phyloP scores from a whole-genome alignment of 164 flowering plant species.

The Chimonanthus salicifolius region DNA sequence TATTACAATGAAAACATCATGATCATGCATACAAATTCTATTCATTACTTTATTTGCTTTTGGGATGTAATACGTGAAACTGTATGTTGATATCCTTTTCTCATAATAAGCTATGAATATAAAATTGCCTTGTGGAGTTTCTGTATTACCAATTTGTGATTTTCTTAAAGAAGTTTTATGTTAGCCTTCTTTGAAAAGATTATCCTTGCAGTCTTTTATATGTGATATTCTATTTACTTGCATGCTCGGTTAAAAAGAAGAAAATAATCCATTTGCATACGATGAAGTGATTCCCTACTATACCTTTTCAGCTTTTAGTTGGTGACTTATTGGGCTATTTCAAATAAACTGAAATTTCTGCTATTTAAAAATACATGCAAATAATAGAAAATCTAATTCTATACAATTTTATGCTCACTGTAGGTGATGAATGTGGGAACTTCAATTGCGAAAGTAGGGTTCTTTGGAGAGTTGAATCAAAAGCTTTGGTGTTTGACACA shows the following conservation, averaged over 20 bases:
- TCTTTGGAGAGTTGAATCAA: constrained; percentile 57
- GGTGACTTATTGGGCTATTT: background rate
- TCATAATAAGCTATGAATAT: background rate
- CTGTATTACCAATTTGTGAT: too few relatives aligned
- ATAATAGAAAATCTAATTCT: background rate
- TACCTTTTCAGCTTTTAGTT: background rate
- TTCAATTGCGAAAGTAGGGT: constrained; percentile 81
- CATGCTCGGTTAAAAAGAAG: background rate
- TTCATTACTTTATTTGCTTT: background rate
- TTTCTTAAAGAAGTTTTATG: too few relatives aligned
- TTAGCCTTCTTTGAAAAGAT: background rate
- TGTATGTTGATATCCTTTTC: background rate
- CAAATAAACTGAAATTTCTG: too few relatives aligned
- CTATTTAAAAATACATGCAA: too few relatives aligned
- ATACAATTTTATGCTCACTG: constrained; percentile 8
- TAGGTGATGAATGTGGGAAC: constrained; percentile 95
- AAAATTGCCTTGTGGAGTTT: background rate
- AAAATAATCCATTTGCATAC: too few relatives aligned
- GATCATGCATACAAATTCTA: background rate
- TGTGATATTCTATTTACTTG: background rate
- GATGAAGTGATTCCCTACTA: background rate
- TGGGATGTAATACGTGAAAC: background rate
- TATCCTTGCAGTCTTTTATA: background rate
- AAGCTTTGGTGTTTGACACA: constrained; percentile 91
- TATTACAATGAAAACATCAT: too few relatives aligned